Conservation (phyloP, 441 rosid species). For the Populus hybrid region DNA sequence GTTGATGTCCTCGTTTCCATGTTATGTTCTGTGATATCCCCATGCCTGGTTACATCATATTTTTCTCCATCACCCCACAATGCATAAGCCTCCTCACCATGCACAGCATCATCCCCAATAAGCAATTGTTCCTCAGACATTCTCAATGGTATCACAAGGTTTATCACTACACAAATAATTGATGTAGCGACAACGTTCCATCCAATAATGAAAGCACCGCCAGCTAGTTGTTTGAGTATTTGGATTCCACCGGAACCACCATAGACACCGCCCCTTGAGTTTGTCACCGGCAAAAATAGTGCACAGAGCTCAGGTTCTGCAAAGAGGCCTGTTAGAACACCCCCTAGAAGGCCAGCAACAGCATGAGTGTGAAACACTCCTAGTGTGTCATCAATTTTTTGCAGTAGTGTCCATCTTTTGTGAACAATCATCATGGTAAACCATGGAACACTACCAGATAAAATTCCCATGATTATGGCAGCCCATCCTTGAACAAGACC, state of each 20-base stretch:
- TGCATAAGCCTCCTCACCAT: slow-evolving; percentile 66
- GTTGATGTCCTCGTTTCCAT: slow-evolving; percentile 23
- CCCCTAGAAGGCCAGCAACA: slow-evolving; percentile 57
- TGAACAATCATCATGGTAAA: slow-evolving; percentile 62
- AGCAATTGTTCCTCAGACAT: slow-evolving; percentile 52
- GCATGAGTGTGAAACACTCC: slow-evolving; percentile 66
- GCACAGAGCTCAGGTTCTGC: slow-evolving; percentile 49
- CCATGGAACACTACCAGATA: slow-evolving; percentile 66
- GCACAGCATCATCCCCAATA: slow-evolving; percentile 60
- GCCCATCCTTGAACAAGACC: slow-evolving; percentile 78
- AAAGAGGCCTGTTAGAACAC: slow-evolving; percentile 47
- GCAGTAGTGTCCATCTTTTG: slow-evolving; percentile 44
- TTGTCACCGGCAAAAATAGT: slow-evolving; percentile 44
- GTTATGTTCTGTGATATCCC: background rate
- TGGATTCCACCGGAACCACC: slow-evolving; percentile 53
- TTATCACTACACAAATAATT: slow-evolving; percentile 37
- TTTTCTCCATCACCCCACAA: slow-evolving; percentile 59
- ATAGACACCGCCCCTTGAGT: slow-evolving; percentile 46
- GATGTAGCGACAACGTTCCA: slow-evolving; percentile 51
- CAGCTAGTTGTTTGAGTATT: slow-evolving; percentile 46
- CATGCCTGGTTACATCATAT: slow-evolving; percentile 39
- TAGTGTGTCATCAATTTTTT: slow-evolving; percentile 52
- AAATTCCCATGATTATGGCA: slow-evolving; percentile 49
- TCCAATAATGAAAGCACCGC: slow-evolving; percentile 41
- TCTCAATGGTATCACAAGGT: slow-evolving; percentile 38